Evolutionary conservation across 257 asterid genomes (phyloP), one percentile per base, ranked within the genome.

Genomic region (Ilex asprella): DNA sequence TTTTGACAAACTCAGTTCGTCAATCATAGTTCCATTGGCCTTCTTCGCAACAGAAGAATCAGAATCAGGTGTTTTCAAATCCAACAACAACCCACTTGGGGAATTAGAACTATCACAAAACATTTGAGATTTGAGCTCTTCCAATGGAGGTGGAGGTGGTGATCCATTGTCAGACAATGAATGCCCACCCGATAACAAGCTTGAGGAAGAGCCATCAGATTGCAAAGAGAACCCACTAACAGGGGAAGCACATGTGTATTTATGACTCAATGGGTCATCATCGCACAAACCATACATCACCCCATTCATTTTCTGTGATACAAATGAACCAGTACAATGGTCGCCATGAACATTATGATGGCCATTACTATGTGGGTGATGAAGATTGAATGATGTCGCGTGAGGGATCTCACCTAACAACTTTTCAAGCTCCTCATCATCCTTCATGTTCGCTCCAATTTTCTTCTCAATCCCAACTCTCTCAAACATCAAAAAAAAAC

Each of bases 341-440:
- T 41, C 60, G 60, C 68, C 72, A 14, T 61, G 75, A 68, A 69
- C 69, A 54, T 65, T 72, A 50, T 68, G 77, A 59, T 67, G 80
- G 60, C 55, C 70, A 66, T 75, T 69, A 76, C 60, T 66, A 13
- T 61, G 30, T 43, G 69, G 6, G 35, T 68, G 56, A 67, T 76
- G 84, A 57, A 67, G 76, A 55, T 72, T 80, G 62, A 64, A 71
- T 64, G 92, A 78, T 71, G 85, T 78, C 67, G 77, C 95, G 59
- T 78, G 91, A 69, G 96, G 92, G 84, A 89, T 89, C 94, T 89
- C 93, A 30, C 85, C 89, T 71, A 89, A 82, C 60, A 89, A 75
- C 83, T 73, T 79, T 57, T 89, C 95, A 3, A 86, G 66, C 78
- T 89, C 97, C 21, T 86, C 91, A 49, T 86, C 95, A 49, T 76